A percentile compares a stretch with the other conserved stretches of the same genome.
These are phyloP conservation scores for Cyclotella atomus DNA, from an alignment of 108 stramenopile species.

Conservation along the genomic window DNA sequence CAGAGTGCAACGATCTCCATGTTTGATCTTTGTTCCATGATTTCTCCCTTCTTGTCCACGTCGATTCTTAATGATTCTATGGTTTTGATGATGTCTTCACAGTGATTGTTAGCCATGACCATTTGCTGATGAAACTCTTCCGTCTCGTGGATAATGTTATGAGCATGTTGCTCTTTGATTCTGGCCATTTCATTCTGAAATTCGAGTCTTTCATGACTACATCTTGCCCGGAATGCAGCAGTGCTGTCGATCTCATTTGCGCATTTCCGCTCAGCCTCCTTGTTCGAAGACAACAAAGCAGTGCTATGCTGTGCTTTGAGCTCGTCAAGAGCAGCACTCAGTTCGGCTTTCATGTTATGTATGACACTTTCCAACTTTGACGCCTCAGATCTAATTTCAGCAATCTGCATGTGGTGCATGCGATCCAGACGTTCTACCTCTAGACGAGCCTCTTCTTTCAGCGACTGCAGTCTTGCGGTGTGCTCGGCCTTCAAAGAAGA, in stretches of 20 bases:
- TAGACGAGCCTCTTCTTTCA: background rate
- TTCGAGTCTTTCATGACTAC: background rate
- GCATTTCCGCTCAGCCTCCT: background rate
- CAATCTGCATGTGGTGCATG: background rate
- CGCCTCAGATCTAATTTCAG: background rate
- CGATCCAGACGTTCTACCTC: background rate
- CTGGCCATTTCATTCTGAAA: background rate
- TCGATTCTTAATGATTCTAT: background rate
- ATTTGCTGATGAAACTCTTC: background rate
- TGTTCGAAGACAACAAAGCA: background rate
- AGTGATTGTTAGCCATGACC: background rate
- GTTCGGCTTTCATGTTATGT: background rate
- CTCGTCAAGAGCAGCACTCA: background rate
- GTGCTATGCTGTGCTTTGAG: background rate
- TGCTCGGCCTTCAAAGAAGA: background rate
- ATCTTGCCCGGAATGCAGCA: background rate
- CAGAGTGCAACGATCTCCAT: background rate
- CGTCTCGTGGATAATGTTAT: background rate
- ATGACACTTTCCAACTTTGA: background rate
- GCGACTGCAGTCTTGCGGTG: background rate
- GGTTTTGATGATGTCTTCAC: background rate
- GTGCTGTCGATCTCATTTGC: background rate
- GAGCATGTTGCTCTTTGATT: background rate
- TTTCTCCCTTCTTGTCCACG: background rate
- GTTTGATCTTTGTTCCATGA: background rate